Evolutionary conservation across 2,329 filamentous ascomycete genomes (phyloP).

Genomic region (Pestalotiopsis sp.): DNA sequence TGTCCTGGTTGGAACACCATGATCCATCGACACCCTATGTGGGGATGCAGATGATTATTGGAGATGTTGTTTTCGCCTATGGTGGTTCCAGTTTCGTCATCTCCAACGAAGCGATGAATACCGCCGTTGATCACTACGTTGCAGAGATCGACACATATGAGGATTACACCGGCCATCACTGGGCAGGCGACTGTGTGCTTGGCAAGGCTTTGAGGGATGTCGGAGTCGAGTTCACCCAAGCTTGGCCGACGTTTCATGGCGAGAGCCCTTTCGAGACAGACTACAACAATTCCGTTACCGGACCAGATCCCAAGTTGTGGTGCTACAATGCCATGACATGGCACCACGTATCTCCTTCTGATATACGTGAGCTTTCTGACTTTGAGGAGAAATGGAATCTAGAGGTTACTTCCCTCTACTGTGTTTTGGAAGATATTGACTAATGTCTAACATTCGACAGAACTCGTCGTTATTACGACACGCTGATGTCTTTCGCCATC

Average conservation of each 20-base stretch:
- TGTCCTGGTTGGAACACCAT: conserved; percentile 55
- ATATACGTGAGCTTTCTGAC: conserved; percentile 43
- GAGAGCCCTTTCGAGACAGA: conserved; percentile 42
- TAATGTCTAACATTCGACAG: not conserved
- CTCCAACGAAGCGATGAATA: conserved; percentile 50
- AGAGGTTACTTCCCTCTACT: conserved; percentile 21
- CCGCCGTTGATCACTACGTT: conserved; percentile 42
- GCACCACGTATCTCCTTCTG: conserved; percentile 46
- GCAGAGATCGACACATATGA: conserved; percentile 44
- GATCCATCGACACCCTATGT: conserved; percentile 54
- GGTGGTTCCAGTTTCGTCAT: conserved; percentile 56
- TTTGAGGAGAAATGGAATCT: conserved; percentile 43
- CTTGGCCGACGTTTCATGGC: conserved; percentile 47
- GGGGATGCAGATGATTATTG: conserved; percentile 55
- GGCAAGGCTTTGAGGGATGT: conserved; percentile 47
- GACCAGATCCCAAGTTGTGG: conserved; percentile 45
- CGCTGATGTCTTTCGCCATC: conserved; percentile 29
- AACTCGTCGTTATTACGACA: conserved; percentile 30
- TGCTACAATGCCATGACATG: conserved; percentile 51
- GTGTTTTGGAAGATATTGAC: not conserved
- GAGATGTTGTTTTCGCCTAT: conserved; percentile 51
- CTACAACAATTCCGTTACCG: conserved; percentile 42
- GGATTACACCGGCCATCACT: conserved; percentile 45
- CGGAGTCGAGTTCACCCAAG: conserved; percentile 43
- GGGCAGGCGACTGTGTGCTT: conserved; percentile 53